A percentile compares a stretch with the other conserved stretches of the same genome.
phyloP scores from a whole-genome alignment of 2,329 filamentous ascomycete species.

The Dactylellina parvicollis region DNA sequence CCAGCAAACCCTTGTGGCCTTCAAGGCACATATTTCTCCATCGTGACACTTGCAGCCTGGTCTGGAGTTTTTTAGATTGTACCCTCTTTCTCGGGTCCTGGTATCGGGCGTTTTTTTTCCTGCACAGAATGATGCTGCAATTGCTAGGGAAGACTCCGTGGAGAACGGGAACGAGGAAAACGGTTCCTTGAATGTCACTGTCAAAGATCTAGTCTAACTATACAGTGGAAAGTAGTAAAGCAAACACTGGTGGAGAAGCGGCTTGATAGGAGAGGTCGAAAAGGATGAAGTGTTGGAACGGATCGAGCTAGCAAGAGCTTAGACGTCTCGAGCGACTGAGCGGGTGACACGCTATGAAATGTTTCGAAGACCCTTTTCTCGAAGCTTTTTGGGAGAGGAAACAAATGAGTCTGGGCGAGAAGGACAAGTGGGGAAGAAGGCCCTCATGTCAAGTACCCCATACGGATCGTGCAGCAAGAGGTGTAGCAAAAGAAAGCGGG shows the following conservation, averaged over 20 bases:
- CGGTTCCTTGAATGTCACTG: neutral
- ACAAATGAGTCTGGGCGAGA: conserved; percentile 17
- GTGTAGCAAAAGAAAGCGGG: conserved; percentile 50
- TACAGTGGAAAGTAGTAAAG: too few species aligned
- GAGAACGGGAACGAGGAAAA: conserved; percentile 9
- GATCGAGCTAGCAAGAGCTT: neutral
- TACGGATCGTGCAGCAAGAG: conserved; percentile 42
- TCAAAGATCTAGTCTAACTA: too few species aligned
- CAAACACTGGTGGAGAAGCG: too few species aligned
- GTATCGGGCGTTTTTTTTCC: conserved; percentile 12
- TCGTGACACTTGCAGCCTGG: conserved; percentile 31
- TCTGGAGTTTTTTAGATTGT: conserved; percentile 6
- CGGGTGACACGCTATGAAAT: conserved; percentile 19
- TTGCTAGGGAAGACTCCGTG: neutral
- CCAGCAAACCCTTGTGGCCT: neutral
- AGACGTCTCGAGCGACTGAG: neutral
- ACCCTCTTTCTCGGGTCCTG: neutral
- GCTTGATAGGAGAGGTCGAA: neutral
- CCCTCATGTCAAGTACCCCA: conserved; percentile 35
- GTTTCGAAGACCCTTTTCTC: conserved; percentile 2
- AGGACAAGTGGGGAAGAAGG: conserved; percentile 20
- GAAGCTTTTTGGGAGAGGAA: neutral
- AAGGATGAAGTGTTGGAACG: conserved; percentile 4
- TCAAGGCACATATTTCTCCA: neutral
- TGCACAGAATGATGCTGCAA: conserved; percentile 17